These are phyloP conservation scores for Medicago arabica DNA, from an alignment of 306 rosid genomes.

Conservation along the genomic window DNA sequence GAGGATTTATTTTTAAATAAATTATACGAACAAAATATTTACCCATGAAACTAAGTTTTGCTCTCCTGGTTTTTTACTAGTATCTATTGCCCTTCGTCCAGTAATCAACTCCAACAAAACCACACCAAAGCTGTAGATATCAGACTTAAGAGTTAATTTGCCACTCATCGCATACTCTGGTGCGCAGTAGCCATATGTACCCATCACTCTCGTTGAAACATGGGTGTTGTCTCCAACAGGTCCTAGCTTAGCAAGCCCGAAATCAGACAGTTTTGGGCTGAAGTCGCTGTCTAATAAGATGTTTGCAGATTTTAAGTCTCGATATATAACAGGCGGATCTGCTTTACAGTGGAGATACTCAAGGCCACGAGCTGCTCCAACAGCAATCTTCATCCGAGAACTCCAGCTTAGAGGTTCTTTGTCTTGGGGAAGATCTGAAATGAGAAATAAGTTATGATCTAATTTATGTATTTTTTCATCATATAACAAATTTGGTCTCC, in stretches of 20 bases:
- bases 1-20: background rate
- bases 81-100: constrained; percentile 83
- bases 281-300: constrained; percentile 82
- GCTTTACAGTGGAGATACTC: constrained; percentile 97
- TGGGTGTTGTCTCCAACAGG: constrained; percentile 98
- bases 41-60: constrained; percentile 94
- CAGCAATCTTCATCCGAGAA: constrained; percentile 85
- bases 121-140: constrained; percentile 96
- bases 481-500: background rate
- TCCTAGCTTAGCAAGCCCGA: constrained; percentile 95
- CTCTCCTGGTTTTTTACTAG: constrained; percentile 70
- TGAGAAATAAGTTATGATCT: constrained; percentile 33
- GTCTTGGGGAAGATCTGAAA: constrained; percentile 60
- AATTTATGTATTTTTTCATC: constrained; percentile 23
- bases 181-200: constrained; percentile 95
- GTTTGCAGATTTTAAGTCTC: constrained; percentile 95
- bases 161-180: constrained; percentile 99
- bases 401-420: constrained; percentile 76
- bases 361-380: constrained; percentile 86
- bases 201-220: constrained; percentile 98
- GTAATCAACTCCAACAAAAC: constrained; percentile 94
- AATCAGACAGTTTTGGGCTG: constrained; percentile 90
- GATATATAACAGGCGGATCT: constrained; percentile 91
- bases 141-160: constrained; percentile 92
- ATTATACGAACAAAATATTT: constrained; percentile 29